Conservation (phyloP, 2,329 filamentous ascomycete species). For the Lachnellula subtilissima region DNA sequence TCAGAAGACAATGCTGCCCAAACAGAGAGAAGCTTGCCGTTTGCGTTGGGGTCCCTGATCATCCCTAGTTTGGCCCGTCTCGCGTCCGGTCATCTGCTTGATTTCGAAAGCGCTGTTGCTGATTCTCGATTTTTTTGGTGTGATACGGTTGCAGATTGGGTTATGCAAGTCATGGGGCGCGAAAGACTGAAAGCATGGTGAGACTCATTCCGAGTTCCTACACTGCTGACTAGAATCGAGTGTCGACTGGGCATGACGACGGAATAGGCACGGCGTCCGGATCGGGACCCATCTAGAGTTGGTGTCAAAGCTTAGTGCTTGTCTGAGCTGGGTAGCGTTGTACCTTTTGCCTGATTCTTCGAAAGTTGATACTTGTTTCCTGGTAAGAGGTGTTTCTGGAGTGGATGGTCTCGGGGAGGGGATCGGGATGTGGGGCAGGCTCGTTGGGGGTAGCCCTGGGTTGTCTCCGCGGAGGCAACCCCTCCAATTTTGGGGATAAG, state of each 20-base stretch:
- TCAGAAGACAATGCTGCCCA: constrained; percentile 77
- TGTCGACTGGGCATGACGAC: constrained; percentile 5
- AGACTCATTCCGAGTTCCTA: constrained; percentile 12
- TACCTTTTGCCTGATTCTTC: constrained; percentile 14
- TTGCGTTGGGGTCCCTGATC: constrained; percentile 22
- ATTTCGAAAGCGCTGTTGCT: constrained; percentile 13
- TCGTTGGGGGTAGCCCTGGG: constrained; percentile 30
- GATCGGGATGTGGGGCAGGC: constrained; percentile 24
- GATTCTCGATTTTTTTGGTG: constrained; percentile 11
- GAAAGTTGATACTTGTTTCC: constrained; percentile 5
- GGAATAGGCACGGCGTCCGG: constrained; percentile 20
- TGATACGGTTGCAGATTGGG: constrained; percentile 14
- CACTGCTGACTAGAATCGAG: constrained; percentile 18
- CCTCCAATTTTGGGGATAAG: constrained; percentile 32
- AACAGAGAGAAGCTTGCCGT: constrained; percentile 60
- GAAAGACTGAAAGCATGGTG: constrained; percentile 23
- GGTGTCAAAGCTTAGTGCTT: constrained; percentile 92
- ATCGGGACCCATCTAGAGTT: constrained; percentile 83
- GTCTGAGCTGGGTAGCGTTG: constrained; percentile 45
- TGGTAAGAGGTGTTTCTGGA: constrained; percentile 15
- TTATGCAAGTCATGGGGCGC: constrained; percentile 12
- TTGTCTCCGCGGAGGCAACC: constrained; percentile 27
- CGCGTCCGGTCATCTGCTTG: constrained; percentile 20
- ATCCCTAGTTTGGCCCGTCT: constrained; percentile 12
- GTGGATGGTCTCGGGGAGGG: constrained; percentile 12